Evolutionary conservation across 371 early-diverging fungal species (phyloP).

Genomic region (Saksenaea oblongispora): DNA sequence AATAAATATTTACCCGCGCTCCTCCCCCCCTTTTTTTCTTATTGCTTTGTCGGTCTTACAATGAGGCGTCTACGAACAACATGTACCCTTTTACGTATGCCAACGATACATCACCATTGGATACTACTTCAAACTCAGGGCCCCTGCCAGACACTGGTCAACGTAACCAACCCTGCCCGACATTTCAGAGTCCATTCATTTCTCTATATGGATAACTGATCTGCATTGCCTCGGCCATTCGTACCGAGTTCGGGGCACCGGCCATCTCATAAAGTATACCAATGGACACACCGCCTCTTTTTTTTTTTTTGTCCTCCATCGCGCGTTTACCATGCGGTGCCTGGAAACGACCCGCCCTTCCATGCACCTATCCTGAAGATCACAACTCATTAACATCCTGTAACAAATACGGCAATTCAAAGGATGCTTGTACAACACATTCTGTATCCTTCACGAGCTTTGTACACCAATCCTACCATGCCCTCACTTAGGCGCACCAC

Average conservation of each 20-base stretch:
- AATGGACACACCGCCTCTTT: conserved; percentile 95
- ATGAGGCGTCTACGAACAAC: no score
- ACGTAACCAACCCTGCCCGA: no score
- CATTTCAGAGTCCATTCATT: conserved; percentile 44
- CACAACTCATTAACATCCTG: conserved; percentile 50
- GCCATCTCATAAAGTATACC: conserved; percentile 95
- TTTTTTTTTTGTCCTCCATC: conserved; percentile 91
- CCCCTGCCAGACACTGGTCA: no score
- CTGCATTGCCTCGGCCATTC: conserved; percentile 92
- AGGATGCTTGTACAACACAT: conserved; percentile 90
- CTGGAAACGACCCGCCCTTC: no score
- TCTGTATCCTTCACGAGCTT: conserved; percentile 94
- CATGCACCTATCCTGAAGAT: conserved; percentile 91
- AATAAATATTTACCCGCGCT: no score
- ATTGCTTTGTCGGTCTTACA: no score
- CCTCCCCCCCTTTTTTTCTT: no score
- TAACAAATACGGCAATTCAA: conserved; percentile 95
- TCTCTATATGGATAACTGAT: conserved; percentile 88
- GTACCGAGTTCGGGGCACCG: conserved; percentile 89
- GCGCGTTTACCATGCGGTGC: conserved; percentile 85
- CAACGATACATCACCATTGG: no score
- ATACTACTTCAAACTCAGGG: no score
- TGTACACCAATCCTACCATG: conserved; percentile 89
- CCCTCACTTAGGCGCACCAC: conserved; percentile 72
- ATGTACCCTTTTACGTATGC: no score